Evolutionary conservation across 2,329 filamentous ascomycete genomes (phyloP).

Genomic region (Colletotrichum euphorbiae): DNA sequence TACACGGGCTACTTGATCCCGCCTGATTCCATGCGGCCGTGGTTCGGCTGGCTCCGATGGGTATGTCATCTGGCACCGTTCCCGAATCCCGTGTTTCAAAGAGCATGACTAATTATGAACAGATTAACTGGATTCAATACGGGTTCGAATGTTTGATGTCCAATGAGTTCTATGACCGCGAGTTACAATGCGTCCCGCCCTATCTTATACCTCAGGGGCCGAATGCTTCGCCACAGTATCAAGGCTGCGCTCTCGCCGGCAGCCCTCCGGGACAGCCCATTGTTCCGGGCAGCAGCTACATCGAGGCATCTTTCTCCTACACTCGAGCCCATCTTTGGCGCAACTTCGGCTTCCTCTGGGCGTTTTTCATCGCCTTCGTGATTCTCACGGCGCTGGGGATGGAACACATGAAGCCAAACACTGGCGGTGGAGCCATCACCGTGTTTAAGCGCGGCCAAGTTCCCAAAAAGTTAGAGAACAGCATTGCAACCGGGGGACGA

Average conservation of each 20-base stretch:
- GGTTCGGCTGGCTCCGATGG: slow-evolving; percentile 67
- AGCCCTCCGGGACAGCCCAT: slow-evolving; percentile 62
- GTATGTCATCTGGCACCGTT: too few relatives aligned
- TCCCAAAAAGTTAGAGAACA: slow-evolving; percentile 67
- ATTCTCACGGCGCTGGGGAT: slow-evolving; percentile 52
- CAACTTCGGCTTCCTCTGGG: slow-evolving; percentile 64
- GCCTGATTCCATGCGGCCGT: slow-evolving; percentile 57
- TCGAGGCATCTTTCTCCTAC: slow-evolving; percentile 64
- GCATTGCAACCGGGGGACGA: slow-evolving; percentile 63
- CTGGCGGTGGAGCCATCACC: slow-evolving; percentile 68
- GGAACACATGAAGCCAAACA: slow-evolving; percentile 65
- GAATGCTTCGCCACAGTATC: slow-evolving; percentile 60
- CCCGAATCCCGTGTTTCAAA: too few relatives aligned
- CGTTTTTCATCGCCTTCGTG: slow-evolving; percentile 62
- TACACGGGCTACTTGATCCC: slow-evolving; percentile 62
- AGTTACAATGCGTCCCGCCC: slow-evolving; percentile 65
- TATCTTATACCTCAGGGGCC: slow-evolving; percentile 65
- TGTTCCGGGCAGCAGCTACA: slow-evolving; percentile 68
- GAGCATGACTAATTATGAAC: too few relatives aligned
- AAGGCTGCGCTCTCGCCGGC: slow-evolving; percentile 70
- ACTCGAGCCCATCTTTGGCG: slow-evolving; percentile 70
- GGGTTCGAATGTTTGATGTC: slow-evolving; percentile 75
- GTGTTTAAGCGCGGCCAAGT: slow-evolving; percentile 73
- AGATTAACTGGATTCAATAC: slow-evolving; percentile 63
- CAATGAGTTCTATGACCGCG: slow-evolving; percentile 70